Conservation (phyloP, 169 alveolate genomes). For the Eimeria zaria region DNA sequence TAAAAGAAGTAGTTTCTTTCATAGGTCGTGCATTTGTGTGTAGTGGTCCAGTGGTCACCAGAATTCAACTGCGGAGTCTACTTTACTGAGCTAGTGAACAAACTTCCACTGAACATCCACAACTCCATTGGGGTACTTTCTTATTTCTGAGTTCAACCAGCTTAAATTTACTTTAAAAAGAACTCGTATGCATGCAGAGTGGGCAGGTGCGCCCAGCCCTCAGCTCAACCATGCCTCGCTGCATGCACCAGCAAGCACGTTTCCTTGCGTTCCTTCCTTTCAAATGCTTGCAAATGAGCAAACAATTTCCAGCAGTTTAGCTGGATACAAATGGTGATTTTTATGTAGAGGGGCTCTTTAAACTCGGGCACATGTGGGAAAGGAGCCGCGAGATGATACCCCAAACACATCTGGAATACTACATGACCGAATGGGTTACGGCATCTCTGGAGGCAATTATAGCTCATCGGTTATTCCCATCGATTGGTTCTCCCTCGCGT, state of each 20-base stretch:
- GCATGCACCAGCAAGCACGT: constrained; percentile 12
- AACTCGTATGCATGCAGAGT: neutral
- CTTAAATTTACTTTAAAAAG: neutral
- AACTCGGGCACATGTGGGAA: neutral
- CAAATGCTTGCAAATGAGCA: neutral
- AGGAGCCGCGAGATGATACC: constrained; percentile 64
- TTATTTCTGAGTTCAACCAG: neutral
- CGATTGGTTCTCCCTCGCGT: constrained; percentile 17
- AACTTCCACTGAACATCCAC: neutral
- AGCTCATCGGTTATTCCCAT: constrained; percentile 42
- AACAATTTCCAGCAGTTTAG: neutral
- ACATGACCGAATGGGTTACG: constrained; percentile 65
- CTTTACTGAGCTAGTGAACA: neutral
- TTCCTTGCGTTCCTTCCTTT: neutral
- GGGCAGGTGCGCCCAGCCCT: constrained; percentile 14
- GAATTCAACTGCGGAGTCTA: neutral
- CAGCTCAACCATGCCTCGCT: neutral
- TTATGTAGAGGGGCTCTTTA: neutral
- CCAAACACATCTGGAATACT: constrained; percentile 40
- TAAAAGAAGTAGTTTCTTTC: neutral
- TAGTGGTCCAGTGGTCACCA: neutral
- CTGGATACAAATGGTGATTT: neutral
- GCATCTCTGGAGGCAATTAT: constrained; percentile 65
- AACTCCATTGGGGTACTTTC: neutral
- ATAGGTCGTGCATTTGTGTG: neutral